Evolutionary conservation across 2,329 filamentous ascomycete species (phyloP), one percentile per base, ranked within the genome.

Genomic region (Dothidotthia symphoricarpi): DNA sequence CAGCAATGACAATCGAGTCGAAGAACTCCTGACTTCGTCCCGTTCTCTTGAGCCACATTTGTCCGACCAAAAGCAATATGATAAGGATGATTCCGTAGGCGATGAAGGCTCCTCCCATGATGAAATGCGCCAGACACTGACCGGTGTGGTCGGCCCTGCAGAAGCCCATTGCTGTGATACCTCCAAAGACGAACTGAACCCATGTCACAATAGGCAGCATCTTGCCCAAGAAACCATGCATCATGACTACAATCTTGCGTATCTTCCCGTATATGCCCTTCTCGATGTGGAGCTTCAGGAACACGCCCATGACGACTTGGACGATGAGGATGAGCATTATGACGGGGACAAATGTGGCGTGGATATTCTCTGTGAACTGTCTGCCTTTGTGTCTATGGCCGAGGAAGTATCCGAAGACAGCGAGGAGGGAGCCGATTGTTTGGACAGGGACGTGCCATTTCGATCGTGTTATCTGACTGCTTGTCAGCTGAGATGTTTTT

Each of bases 21-120:
- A 93, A 97, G 72, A 98, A 98, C 67, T 98, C 93, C 66, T 97
- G 93, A 39, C 88, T 94, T 36, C 88, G 81, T 13, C 89, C 89
- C 3, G 83, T 86, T 31, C 84, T 80, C 51, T 81, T 82, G 40
- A 98, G 71, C 88, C 89, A 96, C 22, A 81, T 70, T 68, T 97
- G 93, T 11, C 93, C 93, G 27, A 93, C 88, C 6, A 96, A 73
- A 24, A 97, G 78, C 14, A 96, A 71, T 14, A 97, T 84, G 2
- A 87, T 90, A 50, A 98, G 76, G 25, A 95, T 65, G 37, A 96
- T 85, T 17, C 88, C 93, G 59, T 98, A 98, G 19, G 79, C 93
- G 53, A 98, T 91, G 64, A 98, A 98, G 1, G 91, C 90, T 52
- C 86, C 85, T 29, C 93, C 93, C 93, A 98, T 98, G 67, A 97